Percentiles rank a stretch among this genome's conserved stretches.
These are phyloP conservation scores for Acer saccharum DNA, from an alignment of 345 rosid genomes.

Conservation along the genomic window DNA sequence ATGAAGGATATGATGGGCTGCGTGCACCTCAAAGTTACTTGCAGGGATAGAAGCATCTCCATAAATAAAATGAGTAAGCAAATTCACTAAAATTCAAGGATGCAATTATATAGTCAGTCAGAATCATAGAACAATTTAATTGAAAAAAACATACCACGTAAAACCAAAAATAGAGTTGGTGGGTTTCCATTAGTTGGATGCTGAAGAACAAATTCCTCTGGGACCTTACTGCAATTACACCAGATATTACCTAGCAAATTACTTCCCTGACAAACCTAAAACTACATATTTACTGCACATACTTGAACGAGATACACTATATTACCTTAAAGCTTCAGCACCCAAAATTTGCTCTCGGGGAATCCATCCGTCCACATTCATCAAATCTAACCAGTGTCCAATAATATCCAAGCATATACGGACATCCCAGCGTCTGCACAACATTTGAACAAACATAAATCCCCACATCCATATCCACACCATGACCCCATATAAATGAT, in stretches of 20 bases:
- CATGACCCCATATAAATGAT: slow-evolving; percentile 13
- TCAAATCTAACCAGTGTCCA: slow-evolving; percentile 95
- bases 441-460: slow-evolving; percentile 14
- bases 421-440: slow-evolving; percentile 91
- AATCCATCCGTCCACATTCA: slow-evolving; percentile 96
- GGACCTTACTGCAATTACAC: slow-evolving; percentile 68
- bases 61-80: not conserved
- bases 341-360: slow-evolving; percentile 96
- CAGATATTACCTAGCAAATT: slow-evolving; percentile 22
- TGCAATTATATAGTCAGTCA: not conserved
- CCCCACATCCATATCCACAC: not conserved
- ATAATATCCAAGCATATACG: slow-evolving; percentile 80
- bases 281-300: slow-evolving; percentile 16
- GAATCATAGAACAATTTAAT: not conserved
- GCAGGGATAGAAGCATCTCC: not conserved
- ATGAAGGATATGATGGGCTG: not conserved
- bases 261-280: slow-evolving; percentile 5
- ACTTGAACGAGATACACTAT: slow-evolving; percentile 16
- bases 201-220: slow-evolving; percentile 78
- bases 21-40: not conserved
- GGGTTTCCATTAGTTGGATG: slow-evolving; percentile 88
- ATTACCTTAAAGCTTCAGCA: slow-evolving; percentile 86
- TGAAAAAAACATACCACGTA: slow-evolving; percentile 54
- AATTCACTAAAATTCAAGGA: not conserved
- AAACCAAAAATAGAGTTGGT: slow-evolving; percentile 83